phyloP scores from a whole-genome alignment of 2,329 filamentous ascomycete species.

The Talaromyces sp. region DNA sequence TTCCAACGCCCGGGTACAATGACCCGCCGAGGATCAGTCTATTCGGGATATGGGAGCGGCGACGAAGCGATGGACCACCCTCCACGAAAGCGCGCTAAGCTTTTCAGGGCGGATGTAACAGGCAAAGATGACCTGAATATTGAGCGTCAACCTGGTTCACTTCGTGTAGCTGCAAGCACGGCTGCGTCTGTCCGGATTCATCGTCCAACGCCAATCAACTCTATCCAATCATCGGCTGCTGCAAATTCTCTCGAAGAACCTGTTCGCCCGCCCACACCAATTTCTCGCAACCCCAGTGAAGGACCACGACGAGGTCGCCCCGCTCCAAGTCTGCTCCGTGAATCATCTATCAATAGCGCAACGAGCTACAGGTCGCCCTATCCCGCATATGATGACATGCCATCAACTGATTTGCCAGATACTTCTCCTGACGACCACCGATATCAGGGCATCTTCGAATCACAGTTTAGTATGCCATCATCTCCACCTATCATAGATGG shows the following conservation, averaged over 20 bases:
- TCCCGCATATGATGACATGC: slow-evolving; percentile 35
- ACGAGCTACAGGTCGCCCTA: slow-evolving; percentile 44
- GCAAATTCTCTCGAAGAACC: slow-evolving; percentile 43
- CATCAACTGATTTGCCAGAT: slow-evolving; percentile 46
- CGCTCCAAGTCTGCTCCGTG: slow-evolving; percentile 58
- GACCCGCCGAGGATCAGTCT: slow-evolving; percentile 38
- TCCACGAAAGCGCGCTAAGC: slow-evolving; percentile 75
- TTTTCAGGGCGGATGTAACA: slow-evolving; percentile 70
- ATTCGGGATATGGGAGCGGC: slow-evolving; percentile 67
- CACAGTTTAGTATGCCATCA: slow-evolving; percentile 80
- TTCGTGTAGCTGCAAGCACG: slow-evolving; percentile 87
- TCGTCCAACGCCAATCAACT: slow-evolving; percentile 62
- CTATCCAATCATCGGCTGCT: slow-evolving; percentile 30
- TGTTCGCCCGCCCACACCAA: slow-evolving; percentile 49
- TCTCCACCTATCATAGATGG: slow-evolving; percentile 78
- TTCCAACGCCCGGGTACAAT: slow-evolving; percentile 28
- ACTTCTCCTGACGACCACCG: slow-evolving; percentile 52
- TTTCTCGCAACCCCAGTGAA: slow-evolving; percentile 34
- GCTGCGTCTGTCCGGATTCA: slow-evolving; percentile 83
- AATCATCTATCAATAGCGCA: slow-evolving; percentile 56
- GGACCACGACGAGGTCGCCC: slow-evolving; percentile 34
- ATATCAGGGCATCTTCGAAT: slow-evolving; percentile 57
- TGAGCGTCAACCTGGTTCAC: slow-evolving; percentile 70
- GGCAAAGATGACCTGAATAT: slow-evolving; percentile 66
- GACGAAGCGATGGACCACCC: slow-evolving; percentile 63